Conservation (phyloP, 164 flowering plant genomes). For the Berberis thunbergii region DNA sequence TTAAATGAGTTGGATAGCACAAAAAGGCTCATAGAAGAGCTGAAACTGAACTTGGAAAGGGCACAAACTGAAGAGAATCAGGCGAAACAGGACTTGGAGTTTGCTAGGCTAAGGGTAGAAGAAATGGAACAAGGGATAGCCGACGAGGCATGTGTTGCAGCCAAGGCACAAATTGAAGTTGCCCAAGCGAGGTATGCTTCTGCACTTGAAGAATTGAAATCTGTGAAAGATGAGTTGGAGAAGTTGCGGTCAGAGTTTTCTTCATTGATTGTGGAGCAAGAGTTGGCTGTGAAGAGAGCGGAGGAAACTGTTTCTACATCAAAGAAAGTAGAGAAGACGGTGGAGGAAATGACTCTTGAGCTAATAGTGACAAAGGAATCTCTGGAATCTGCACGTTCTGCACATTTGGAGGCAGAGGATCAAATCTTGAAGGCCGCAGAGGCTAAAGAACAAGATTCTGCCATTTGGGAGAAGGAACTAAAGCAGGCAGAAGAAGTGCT, state of each 20-base stretch:
- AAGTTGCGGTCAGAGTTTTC: constrained; percentile 34
- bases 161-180: constrained; percentile 84
- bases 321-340: constrained; percentile 66
- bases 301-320: constrained; percentile 55
- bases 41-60: constrained; percentile 67
- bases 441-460: constrained; percentile 64
- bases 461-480: constrained; percentile 62
- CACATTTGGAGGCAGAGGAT: constrained; percentile 90
- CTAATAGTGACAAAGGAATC: constrained; percentile 72
- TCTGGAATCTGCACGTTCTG: constrained; percentile 71
- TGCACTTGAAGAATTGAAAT: constrained; percentile 54
- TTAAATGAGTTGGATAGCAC: constrained; percentile 63
- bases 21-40: constrained; percentile 66
- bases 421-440: constrained; percentile 66
- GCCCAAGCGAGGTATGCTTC: constrained; percentile 62
- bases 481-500: constrained; percentile 75
- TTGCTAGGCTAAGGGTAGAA: constrained; percentile 61
- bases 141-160: constrained; percentile 73
- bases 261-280: constrained; percentile 45
- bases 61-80: constrained; percentile 78
- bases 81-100: constrained; percentile 81
- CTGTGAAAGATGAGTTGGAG: constrained; percentile 65
- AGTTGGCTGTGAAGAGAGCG: constrained; percentile 50
- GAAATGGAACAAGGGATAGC: constrained; percentile 86
- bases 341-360: constrained; percentile 76